These are phyloP conservation scores for Cytospora paraplurivora DNA, from an alignment of 2,329 filamentous ascomycete genomes.

Conservation along the genomic window DNA sequence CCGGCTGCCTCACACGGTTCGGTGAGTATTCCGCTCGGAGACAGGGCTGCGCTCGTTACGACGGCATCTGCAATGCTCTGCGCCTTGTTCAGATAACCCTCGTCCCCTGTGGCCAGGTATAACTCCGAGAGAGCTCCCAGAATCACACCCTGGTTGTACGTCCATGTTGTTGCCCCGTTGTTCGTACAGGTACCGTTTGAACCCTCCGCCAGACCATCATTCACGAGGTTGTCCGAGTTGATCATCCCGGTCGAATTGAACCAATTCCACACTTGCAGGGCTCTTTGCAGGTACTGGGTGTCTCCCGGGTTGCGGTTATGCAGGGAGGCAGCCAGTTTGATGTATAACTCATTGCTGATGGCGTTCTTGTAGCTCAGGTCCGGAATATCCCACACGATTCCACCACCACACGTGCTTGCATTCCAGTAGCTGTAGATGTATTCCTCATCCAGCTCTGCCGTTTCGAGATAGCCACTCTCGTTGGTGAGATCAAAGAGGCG, in stretches of 20 bases:
- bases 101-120: constrained; percentile 46
- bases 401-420: constrained; percentile 52
- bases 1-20: constrained; percentile 52
- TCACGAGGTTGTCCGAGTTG: constrained; percentile 52
- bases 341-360: constrained; percentile 60
- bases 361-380: constrained; percentile 54
- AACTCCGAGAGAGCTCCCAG: constrained; percentile 59
- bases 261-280: constrained; percentile 55
- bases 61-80: constrained; percentile 54
- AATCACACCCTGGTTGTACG: constrained; percentile 62
- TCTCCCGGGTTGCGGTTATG: constrained; percentile 48
- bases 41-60: constrained; percentile 43
- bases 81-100: constrained; percentile 46
- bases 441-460: constrained; percentile 55
- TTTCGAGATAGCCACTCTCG: constrained; percentile 54
- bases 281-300: constrained; percentile 49
- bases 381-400: constrained; percentile 59
- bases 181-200: constrained; percentile 48
- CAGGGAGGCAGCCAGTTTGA: constrained; percentile 55
- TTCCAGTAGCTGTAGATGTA: constrained; percentile 56
- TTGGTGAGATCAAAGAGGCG: constrained; percentile 57
- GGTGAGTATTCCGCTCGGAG: constrained; percentile 49
- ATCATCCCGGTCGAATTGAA: constrained; percentile 55
- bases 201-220: constrained; percentile 51
- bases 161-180: constrained; percentile 53